phyloP scores from a whole-genome alignment of 352 stramenopile genomes.

The Globisporangium rhizosaccharum region DNA sequence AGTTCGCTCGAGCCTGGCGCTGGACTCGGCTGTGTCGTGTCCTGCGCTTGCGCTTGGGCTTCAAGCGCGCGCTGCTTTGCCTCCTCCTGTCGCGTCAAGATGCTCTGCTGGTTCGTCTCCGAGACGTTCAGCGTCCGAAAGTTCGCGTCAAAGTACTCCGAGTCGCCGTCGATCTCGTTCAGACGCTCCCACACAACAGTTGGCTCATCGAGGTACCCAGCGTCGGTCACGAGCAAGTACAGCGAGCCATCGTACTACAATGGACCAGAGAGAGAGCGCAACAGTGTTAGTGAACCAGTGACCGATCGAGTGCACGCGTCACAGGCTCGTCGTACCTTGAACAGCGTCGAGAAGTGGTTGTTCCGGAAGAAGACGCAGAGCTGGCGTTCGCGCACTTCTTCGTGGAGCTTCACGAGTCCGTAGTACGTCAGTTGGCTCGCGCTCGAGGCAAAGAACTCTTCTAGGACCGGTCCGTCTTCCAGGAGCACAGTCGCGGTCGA shows the following conservation, averaged over 20 bases:
- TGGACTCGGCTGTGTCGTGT: background rate
- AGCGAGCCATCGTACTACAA: constrained; percentile 85
- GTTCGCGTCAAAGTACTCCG: constrained; percentile 63
- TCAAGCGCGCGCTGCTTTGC: constrained; percentile 18
- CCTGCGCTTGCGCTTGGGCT: constrained; percentile 5
- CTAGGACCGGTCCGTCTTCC: constrained; percentile 73
- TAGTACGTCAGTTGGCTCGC: constrained; percentile 94
- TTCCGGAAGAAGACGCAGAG: constrained; percentile 98
- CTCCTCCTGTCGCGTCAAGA: constrained; percentile 57
- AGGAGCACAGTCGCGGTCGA: constrained; percentile 54
- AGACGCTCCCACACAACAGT: constrained; percentile 95
- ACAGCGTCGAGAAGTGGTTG: constrained; percentile 98
- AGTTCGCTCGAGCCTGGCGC: background rate
- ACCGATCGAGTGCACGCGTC: background rate
- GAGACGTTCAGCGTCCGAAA: constrained; percentile 63
- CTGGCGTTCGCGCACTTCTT: constrained; percentile 86
- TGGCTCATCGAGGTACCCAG: constrained; percentile 92
- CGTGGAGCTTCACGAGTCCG: constrained; percentile 90
- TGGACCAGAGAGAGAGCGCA: background rate
- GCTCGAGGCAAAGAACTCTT: constrained; percentile 89
- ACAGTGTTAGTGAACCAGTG: background rate
- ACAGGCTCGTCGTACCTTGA: constrained; percentile 58
- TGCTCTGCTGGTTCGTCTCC: constrained; percentile 62
- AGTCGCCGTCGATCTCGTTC: constrained; percentile 87
- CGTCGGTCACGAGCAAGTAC: constrained; percentile 96